Evolutionary conservation across 2,329 filamentous ascomycete genomes (phyloP).

Genomic region (Diaporthe longicolla): DNA sequence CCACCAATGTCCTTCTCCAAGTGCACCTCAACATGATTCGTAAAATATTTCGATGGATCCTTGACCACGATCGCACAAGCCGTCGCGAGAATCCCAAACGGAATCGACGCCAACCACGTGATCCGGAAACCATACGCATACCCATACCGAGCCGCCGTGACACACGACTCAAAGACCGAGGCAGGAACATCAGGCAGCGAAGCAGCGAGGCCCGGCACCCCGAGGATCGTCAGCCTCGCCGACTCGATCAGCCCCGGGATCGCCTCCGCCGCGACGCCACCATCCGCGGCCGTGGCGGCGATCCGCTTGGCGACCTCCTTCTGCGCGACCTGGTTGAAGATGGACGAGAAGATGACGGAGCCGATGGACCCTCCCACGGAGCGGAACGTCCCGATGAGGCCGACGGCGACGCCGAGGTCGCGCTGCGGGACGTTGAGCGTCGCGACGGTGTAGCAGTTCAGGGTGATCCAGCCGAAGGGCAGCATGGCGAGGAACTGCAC

Average conservation of each 20-base stretch:
- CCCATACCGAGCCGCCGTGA: neutral
- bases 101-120: neutral
- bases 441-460: neutral
- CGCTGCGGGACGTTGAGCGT: neutral
- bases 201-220: neutral
- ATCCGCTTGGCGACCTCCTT: neutral
- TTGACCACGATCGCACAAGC: neutral
- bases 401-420: neutral
- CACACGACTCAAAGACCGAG: neutral
- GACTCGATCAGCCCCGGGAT: neutral
- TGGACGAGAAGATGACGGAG: neutral
- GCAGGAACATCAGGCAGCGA: neutral
- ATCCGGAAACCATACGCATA: neutral
- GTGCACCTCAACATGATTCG: conserved; percentile 1
- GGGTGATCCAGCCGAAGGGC: neutral
- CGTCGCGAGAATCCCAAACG: neutral
- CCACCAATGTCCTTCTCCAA: neutral
- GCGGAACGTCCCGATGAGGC: neutral
- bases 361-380: neutral
- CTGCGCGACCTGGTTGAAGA: neutral
- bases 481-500: neutral
- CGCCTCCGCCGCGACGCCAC: neutral
- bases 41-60: neutral
- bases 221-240: neutral
- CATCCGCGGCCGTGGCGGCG: neutral